Conservation (phyloP, 345 rosid species). For the Eucalyptus curtisii region DNA sequence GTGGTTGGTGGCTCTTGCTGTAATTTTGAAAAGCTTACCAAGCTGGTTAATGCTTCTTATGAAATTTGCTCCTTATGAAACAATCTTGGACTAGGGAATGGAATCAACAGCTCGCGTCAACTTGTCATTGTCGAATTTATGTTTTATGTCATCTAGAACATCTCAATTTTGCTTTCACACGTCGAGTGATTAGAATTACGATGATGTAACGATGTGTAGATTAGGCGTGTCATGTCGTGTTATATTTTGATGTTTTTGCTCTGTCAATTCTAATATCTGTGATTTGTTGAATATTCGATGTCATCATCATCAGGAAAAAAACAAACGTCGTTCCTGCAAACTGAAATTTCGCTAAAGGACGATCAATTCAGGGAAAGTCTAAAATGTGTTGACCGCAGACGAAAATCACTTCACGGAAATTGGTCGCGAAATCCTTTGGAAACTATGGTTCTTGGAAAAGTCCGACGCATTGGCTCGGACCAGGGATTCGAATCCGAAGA, state of each 20-base stretch:
- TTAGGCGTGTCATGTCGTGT: rapidly evolving
- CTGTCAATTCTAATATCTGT: not conserved
- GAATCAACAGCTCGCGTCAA: rapidly evolving
- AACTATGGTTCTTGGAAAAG: not conserved
- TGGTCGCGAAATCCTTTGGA: too few species aligned
- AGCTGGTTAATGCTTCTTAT: not conserved
- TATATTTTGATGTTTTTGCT: rapidly evolving
- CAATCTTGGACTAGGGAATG: not conserved
- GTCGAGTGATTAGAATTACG: not conserved
- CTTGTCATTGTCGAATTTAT: not conserved
- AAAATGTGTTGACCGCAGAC: not conserved
- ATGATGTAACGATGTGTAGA: rapidly evolving
- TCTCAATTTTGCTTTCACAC: not conserved
- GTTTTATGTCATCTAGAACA: rapidly evolving
- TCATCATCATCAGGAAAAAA: not conserved
- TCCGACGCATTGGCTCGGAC: not conserved
- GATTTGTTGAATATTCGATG: not conserved
- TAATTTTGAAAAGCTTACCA: not conserved
- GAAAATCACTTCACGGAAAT: too few species aligned
- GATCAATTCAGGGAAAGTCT: not conserved
- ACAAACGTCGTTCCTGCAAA: not conserved
- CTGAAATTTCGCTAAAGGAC: rapidly evolving
- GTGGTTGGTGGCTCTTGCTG: not conserved
- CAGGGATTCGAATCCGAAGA: not conserved
- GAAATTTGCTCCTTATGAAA: not conserved